Evolutionary conservation across 176 grass and related monocot species (phyloP).

Genomic region (Luzula sylvatica): DNA sequence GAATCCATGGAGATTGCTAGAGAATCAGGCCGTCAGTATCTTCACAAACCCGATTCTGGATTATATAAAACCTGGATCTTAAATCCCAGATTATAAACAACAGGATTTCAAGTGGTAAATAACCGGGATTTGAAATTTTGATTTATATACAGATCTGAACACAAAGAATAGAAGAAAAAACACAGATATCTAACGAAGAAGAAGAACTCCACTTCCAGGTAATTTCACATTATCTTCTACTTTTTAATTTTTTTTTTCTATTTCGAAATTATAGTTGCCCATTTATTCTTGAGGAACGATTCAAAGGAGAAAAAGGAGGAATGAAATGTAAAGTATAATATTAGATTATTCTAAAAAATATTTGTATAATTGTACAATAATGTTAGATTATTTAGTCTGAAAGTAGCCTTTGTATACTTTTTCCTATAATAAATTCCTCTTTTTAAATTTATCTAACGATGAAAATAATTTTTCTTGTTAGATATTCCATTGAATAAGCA

Average conservation of each 20-base stretch:
- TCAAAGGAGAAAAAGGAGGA: too few relatives aligned
- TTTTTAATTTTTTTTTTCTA: too few relatives aligned
- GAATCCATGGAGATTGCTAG: conserved; percentile 40
- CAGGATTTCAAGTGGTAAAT: too few relatives aligned
- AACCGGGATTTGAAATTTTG: too few relatives aligned
- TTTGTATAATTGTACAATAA: too few relatives aligned
- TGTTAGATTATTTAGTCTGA: neutral
- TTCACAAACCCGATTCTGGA: neutral
- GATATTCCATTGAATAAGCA: neutral
- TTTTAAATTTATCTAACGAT: conserved; percentile 22
- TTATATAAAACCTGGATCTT: too few relatives aligned
- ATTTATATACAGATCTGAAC: conserved; percentile 13
- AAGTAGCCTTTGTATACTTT: conserved; percentile 12
- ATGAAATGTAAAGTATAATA: too few relatives aligned
- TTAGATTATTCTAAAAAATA: too few relatives aligned
- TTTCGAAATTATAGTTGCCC: too few relatives aligned
- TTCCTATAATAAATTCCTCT: neutral
- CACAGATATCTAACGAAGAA: too few relatives aligned
- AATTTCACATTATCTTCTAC: neutral
- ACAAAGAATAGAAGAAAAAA: conserved; percentile 10
- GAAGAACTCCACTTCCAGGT: conserved; percentile 1
- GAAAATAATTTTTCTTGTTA: conserved; percentile 5
- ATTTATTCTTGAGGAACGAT: too few relatives aligned
- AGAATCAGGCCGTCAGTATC: neutral
- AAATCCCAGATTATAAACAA: too few relatives aligned